Conservation (phyloP, 441 rosid genomes). For the Syzygium syzygioides region DNA sequence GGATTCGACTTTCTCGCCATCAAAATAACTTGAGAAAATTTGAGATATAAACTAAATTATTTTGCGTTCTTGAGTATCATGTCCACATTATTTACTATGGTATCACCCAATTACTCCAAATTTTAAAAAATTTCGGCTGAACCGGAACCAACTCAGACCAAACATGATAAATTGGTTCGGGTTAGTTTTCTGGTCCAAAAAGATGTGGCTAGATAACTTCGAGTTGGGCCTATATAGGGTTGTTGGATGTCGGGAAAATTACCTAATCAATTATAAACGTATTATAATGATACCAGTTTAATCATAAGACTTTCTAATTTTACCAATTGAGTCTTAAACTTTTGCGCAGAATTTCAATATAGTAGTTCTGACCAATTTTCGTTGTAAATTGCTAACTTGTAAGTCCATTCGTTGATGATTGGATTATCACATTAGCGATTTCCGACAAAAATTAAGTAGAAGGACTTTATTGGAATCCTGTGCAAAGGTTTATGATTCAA, state of each 20-base stretch:
- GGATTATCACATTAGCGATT: no score
- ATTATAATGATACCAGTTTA: no score
- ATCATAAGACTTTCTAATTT: no score
- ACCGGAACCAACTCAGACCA: not conserved
- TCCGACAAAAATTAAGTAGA: no score
- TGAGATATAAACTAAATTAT: not conserved
- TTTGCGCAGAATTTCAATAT: no score
- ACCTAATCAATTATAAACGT: no score
- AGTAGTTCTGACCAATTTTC: fast-evolving
- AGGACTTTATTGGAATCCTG: not conserved
- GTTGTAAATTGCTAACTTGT: not conserved
- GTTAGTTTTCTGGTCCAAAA: not conserved
- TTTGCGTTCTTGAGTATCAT: not conserved
- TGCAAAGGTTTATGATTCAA: no score
- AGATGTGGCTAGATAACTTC: not conserved
- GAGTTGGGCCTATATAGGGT: not conserved
- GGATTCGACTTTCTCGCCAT: not conserved
- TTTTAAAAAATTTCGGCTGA: not conserved
- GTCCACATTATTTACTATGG: not conserved
- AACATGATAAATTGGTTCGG: not conserved
- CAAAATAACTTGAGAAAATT: not conserved
- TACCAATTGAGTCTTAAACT: no score
- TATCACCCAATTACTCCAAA: not conserved
- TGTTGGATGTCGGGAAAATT: not conserved
- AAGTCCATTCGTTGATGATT: not conserved